A percentile compares a stretch with the other conserved stretches of the same genome.
Conservation (phyloP, 2,329 filamentous ascomycete species). For the Botrytis tulipae region DNA sequence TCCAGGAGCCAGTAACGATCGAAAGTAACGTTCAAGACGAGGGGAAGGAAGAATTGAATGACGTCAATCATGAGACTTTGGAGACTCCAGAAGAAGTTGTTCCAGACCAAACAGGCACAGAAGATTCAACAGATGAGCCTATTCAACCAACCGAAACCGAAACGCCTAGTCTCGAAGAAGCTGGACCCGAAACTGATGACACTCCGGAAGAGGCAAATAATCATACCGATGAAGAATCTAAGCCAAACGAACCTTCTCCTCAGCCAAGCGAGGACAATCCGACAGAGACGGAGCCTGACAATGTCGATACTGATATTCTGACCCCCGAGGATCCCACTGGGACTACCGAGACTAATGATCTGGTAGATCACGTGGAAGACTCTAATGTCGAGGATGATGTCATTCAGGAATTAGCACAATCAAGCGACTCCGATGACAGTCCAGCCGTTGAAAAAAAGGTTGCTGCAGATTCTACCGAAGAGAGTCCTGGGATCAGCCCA, state of each 20-base stretch:
- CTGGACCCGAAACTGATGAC: not conserved
- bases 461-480: not conserved
- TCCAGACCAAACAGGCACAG: not conserved
- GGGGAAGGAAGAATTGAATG: not conserved
- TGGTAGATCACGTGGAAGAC: not conserved
- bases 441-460: not conserved
- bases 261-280: not conserved
- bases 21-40: not conserved
- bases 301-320: not conserved
- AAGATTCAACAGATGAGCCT: not conserved
- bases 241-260: not conserved
- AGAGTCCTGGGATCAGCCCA: not conserved
- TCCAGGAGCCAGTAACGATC: not conserved
- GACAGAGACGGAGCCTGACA: not conserved
- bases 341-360: not conserved
- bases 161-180: not conserved
- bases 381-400: not conserved
- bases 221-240: not conserved
- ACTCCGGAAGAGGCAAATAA: not conserved
- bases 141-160: constrained; percentile 1
- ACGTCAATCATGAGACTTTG: not conserved
- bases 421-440: not conserved
- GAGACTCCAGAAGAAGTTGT: not conserved
- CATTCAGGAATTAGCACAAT: not conserved
- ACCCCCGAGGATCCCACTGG: not conserved